Percentiles rank a stretch among this genome's conserved stretches.
Conservation (phyloP, 768 basidiomycete genomes). For the Harrya chromipes region DNA sequence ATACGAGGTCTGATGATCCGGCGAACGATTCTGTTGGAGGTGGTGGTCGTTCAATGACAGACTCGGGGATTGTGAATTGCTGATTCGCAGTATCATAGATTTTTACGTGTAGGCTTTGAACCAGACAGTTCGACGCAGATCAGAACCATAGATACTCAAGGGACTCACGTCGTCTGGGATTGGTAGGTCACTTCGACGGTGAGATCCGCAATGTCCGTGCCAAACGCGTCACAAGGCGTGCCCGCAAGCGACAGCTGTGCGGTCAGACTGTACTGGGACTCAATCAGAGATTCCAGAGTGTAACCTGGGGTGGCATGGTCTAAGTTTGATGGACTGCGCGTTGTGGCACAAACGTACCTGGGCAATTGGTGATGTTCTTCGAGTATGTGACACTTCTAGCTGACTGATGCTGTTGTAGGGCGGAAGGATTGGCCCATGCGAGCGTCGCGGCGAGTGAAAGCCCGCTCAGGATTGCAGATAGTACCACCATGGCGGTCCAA, state of each 20-base stretch:
- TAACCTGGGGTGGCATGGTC: conserved; percentile 44
- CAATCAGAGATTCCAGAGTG: conserved; percentile 40
- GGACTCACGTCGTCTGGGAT: conserved; percentile 43
- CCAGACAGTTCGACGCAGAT: not conserved
- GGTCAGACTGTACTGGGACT: conserved; percentile 47
- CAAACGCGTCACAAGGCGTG: conserved; percentile 61
- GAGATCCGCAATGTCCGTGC: conserved; percentile 53
- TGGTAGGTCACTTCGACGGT: conserved; percentile 70
- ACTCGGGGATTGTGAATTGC: conserved; percentile 64
- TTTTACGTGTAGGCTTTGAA: conserved; percentile 44
- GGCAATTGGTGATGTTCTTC: conserved; percentile 31
- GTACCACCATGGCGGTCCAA: not conserved
- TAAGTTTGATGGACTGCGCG: not conserved
- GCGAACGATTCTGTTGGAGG: conserved; percentile 33
- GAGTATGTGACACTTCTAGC: conserved; percentile 14
- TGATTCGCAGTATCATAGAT: conserved; percentile 55
- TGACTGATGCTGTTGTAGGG: conserved; percentile 6
- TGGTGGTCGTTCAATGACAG: conserved; percentile 43
- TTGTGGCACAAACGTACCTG: conserved; percentile 18
- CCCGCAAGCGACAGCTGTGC: conserved; percentile 56
- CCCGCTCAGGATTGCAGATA: conserved; percentile 9
- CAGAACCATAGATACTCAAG: not conserved
- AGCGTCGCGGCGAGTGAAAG: conserved; percentile 3
- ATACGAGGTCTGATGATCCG: conserved; percentile 55
- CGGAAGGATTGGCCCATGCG: conserved; percentile 4